A percentile compares a stretch with the other conserved stretches of the same genome.
Conservation (phyloP, 768 basidiomycete species). For the Termitomyces sp. region DNA sequence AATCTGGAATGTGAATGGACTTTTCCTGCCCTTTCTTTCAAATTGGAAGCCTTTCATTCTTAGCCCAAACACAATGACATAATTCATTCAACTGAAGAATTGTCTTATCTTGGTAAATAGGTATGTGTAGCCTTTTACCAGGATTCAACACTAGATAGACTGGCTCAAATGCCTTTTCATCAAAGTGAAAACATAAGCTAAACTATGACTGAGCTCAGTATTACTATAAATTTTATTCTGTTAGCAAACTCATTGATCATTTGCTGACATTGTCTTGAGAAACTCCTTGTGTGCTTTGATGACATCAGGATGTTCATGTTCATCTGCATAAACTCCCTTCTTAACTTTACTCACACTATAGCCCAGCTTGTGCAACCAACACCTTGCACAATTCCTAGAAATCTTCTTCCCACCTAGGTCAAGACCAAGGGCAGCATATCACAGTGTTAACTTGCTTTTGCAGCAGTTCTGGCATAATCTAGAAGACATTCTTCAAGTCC, state of each 20-base stretch:
- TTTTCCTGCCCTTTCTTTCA: conserved; percentile 7
- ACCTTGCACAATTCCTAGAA: background rate
- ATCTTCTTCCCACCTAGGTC: background rate
- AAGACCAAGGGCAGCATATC: conserved; percentile 2
- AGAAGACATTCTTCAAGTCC: background rate
- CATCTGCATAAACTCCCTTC: conserved; percentile 23
- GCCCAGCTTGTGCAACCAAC: conserved; percentile 7
- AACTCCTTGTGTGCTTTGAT: conserved; percentile 17
- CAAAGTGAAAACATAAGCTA: background rate
- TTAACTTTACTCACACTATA: conserved; percentile 3
- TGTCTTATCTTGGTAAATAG: background rate
- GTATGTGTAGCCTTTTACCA: background rate
- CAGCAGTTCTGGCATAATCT: background rate
- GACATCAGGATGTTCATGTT: conserved; percentile 25
- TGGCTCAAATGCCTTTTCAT: background rate
- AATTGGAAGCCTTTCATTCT: conserved; percentile 4
- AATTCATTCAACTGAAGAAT: background rate
- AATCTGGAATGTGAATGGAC: background rate
- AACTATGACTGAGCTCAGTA: background rate
- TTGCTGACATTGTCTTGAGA: conserved; percentile 1
- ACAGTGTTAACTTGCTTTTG: conserved; percentile 4
- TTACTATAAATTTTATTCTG: background rate
- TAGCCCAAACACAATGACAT: background rate
- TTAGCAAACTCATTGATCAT: conserved; percentile 2
- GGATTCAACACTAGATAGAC: too few relatives aligned